Percentiles rank a stretch among this genome's conserved stretches.
Conservation (phyloP, 169 alveolate species). For the Amoebophrya sp. region DNA sequence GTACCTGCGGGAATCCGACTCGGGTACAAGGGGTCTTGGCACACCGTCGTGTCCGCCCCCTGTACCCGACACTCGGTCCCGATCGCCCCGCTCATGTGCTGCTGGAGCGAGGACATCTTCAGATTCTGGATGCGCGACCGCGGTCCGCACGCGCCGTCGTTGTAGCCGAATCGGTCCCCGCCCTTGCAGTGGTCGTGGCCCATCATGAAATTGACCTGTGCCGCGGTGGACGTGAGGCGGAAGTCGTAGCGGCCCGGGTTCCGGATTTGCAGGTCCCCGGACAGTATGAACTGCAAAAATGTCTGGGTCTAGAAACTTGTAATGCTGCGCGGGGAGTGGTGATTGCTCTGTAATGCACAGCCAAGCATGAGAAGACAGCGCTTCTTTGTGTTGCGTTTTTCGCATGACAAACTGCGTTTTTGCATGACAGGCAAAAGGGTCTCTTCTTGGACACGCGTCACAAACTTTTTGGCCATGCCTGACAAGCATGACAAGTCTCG, state of each 20-base stretch:
- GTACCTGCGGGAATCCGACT: background rate
- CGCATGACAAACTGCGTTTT: no score
- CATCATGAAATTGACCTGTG: background rate
- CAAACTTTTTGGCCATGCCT: no score
- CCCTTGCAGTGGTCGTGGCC: conserved; percentile 3
- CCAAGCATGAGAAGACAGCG: no score
- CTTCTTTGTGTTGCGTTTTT: no score
- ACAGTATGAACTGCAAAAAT: no score
- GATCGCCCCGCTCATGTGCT: background rate
- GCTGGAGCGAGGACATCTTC: background rate
- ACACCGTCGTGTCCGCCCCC: background rate
- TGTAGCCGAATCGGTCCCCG: background rate
- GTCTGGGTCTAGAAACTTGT: no score
- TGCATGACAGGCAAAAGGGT: no score
- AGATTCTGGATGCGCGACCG: background rate
- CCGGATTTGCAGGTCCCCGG: background rate
- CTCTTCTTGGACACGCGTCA: no score
- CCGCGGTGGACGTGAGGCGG: background rate
- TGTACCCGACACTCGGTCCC: background rate
- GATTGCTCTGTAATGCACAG: no score
- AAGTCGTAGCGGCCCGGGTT: background rate
- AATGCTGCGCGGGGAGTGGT: no score
- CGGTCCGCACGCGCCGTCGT: background rate
- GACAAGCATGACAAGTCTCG: no score
- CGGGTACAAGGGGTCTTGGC: background rate